A percentile compares a stretch with the other conserved stretches of the same genome.
phyloP scores from a whole-genome alignment of 331 rosid species.

The Erythrophleum ivorense region DNA sequence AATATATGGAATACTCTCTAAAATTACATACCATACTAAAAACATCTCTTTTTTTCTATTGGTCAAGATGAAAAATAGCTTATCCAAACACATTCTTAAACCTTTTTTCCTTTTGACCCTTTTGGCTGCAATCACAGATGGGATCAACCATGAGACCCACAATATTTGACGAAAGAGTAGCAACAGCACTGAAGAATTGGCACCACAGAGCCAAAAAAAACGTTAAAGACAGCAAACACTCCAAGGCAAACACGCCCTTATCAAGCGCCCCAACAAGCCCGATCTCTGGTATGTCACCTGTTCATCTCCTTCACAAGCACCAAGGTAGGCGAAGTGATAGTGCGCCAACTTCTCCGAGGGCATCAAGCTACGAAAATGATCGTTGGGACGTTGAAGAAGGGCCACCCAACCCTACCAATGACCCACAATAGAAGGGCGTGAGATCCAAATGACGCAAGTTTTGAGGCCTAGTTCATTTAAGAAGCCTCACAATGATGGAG shows the following conservation, averaged over 20 bases:
- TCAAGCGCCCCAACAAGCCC: slow-evolving; percentile 69
- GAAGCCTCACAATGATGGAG: neutral
- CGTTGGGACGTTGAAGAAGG: slow-evolving; percentile 51
- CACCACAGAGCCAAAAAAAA: slow-evolving; percentile 61
- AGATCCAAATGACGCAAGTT: slow-evolving; percentile 28
- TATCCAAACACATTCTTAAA: too few relatives aligned
- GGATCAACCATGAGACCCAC: slow-evolving; percentile 78
- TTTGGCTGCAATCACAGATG: slow-evolving; percentile 58
- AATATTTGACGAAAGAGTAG: slow-evolving; percentile 67
- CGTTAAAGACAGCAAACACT: slow-evolving; percentile 45
- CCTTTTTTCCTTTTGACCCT: neutral
- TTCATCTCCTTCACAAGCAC: slow-evolving; percentile 61
- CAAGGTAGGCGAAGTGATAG: slow-evolving; percentile 43
- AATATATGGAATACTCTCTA: too few relatives aligned
- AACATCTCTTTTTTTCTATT: too few relatives aligned
- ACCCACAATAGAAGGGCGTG: neutral
- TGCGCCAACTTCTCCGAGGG: slow-evolving; percentile 50
- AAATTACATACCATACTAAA: too few relatives aligned
- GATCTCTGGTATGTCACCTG: slow-evolving; percentile 63
- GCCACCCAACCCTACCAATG: slow-evolving; percentile 41
- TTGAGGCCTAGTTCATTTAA: neutral
- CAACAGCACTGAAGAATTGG: slow-evolving; percentile 70
- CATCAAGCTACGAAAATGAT: slow-evolving; percentile 40
- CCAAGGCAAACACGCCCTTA: slow-evolving; percentile 54
- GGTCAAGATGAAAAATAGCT: too few relatives aligned